Conservation (phyloP, 2,329 filamentous ascomycete species). For the Aaosphaeria arxii region DNA sequence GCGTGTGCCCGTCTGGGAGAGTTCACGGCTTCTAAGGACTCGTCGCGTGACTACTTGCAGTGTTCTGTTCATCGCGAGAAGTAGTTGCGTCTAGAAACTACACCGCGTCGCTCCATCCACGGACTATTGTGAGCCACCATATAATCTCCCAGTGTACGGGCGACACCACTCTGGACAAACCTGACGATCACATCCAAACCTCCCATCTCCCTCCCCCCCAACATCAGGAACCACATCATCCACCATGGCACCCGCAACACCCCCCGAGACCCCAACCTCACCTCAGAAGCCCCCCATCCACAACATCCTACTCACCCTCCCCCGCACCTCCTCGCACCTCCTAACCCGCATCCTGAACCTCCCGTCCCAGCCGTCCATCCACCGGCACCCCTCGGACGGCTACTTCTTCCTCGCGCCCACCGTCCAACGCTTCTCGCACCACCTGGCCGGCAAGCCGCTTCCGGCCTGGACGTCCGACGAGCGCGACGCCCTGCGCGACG, state of each 20-base stretch:
- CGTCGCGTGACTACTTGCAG: too few relatives aligned
- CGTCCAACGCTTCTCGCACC: constrained; percentile 6
- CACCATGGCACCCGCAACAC: background rate
- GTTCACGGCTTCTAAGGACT: too few relatives aligned
- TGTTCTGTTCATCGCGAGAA: too few relatives aligned
- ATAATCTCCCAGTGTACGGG: too few relatives aligned
- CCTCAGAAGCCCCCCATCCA: background rate
- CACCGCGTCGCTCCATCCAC: too few relatives aligned
- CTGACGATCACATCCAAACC: background rate
- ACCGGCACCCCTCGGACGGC: constrained; percentile 11
- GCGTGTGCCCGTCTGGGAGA: too few relatives aligned
- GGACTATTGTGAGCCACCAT: too few relatives aligned
- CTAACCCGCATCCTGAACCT: constrained; percentile 19
- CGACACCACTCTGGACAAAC: too few relatives aligned
- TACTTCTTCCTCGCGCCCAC: constrained; percentile 17
- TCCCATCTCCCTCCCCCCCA: background rate
- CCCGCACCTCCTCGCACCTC: constrained; percentile 21
- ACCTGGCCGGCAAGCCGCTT: constrained; percentile 5
- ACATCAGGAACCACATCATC: background rate
- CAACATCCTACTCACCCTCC: constrained; percentile 18
- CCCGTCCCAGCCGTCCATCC: constrained; percentile 10
- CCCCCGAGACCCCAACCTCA: background rate
- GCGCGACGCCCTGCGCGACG: constrained; percentile 2
- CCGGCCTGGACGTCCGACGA: constrained; percentile 7
- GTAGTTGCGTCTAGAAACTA: too few relatives aligned